phyloP scores from a whole-genome alignment of 1,284 basidiomycete species.

The Spongiforma sp. region DNA sequence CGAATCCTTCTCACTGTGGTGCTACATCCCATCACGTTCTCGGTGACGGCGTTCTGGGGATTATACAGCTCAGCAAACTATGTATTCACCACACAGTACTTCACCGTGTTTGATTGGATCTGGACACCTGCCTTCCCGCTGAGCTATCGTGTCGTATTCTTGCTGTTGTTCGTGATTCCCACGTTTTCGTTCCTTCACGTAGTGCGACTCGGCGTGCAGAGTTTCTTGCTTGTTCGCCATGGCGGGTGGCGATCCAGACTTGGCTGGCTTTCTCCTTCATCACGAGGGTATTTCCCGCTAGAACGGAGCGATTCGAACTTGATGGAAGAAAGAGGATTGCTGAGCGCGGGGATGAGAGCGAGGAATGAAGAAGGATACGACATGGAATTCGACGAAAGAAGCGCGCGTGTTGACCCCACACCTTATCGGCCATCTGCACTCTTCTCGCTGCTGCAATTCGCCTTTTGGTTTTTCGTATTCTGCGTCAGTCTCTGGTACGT shows the following conservation, averaged over 20 bases:
- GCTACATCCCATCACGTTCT: too few relatives aligned
- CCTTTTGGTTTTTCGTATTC: constrained; percentile 13
- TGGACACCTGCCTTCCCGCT: constrained; percentile 26
- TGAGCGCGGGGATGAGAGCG: not conserved
- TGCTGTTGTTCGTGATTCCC: constrained; percentile 21
- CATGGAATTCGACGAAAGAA: not conserved
- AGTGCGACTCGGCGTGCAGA: constrained; percentile 1
- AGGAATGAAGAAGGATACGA: not conserved
- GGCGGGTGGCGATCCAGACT: not conserved
- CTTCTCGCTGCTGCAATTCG: not conserved
- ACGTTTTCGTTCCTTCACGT: constrained; percentile 16
- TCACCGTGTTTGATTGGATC: constrained; percentile 2
- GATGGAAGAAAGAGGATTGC: not conserved
- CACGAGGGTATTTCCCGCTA: constrained; percentile 13
- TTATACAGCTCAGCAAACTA: too few relatives aligned
- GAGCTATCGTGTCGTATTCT: constrained; percentile 26
- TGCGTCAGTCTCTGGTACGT: constrained; percentile 14
- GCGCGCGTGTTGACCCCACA: not conserved
- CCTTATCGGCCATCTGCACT: not conserved
- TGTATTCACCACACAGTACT: constrained; percentile 14
- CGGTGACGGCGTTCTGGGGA: too few relatives aligned
- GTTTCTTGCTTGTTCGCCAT: not conserved
- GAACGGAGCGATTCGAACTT: constrained; percentile 13
- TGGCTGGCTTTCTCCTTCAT: not conserved
- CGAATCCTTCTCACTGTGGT: too few relatives aligned